Percentiles rank a stretch among this genome's conserved stretches.
Evolutionary conservation across 2,329 filamentous ascomycete genomes (phyloP).

Genomic region (Xylaria polymorpha): DNA sequence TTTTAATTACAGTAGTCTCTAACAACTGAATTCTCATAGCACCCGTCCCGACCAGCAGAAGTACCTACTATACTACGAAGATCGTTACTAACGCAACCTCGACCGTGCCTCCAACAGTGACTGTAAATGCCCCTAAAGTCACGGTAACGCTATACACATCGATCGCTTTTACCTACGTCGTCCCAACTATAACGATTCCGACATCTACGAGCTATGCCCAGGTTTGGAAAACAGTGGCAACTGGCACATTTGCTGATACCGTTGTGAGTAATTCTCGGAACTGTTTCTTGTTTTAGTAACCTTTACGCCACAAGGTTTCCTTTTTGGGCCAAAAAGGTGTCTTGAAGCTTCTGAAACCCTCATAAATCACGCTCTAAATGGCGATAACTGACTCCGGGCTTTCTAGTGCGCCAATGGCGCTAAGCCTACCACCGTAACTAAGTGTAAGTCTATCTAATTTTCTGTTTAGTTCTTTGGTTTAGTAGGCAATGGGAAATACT

Average conservation of each 20-base stretch:
- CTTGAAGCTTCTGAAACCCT: too few relatives aligned
- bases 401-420: constrained; percentile 18
- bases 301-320: too few relatives aligned
- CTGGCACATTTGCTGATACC: constrained; percentile 24
- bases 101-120: constrained; percentile 10
- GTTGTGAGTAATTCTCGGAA: not conserved
- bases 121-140: not conserved
- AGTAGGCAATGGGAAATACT: not conserved
- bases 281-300: too few relatives aligned
- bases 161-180: not conserved
- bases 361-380: too few relatives aligned
- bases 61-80: not conserved
- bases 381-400: too few relatives aligned
- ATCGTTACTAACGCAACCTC: constrained; percentile 1
- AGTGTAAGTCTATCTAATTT: constrained; percentile 17
- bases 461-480: not conserved
- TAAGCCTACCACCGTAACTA: constrained; percentile 30
- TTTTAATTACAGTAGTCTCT: not conserved
- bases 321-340: too few relatives aligned
- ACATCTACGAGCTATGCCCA: constrained; percentile 5
- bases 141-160: constrained; percentile 16
- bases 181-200: constrained; percentile 21
- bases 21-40: not conserved
- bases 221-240: constrained; percentile 20
- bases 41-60: constrained; percentile 2